Conservation (phyloP, 1,139 yeast genomes). For the Kurtzmaniella quercitrusa region DNA sequence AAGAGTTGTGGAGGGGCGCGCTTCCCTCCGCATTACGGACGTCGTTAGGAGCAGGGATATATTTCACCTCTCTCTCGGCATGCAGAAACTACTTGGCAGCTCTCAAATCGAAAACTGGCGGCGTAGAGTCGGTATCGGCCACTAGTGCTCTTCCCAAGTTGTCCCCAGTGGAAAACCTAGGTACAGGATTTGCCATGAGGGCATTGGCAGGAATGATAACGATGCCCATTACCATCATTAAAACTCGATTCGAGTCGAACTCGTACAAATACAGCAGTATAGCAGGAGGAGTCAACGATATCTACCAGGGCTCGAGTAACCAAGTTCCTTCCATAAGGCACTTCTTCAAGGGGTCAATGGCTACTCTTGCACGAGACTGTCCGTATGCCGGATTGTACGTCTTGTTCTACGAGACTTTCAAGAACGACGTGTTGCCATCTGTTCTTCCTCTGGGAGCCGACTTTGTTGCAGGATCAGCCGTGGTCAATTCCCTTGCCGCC, state of each 20-base stretch:
- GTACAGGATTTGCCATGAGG: conserved; percentile 76
- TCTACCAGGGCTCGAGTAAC: conserved; percentile 31
- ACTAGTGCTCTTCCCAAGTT: conserved; percentile 61
- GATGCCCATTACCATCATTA: conserved; percentile 97
- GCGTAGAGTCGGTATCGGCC: conserved; percentile 8
- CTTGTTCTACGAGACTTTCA: conserved; percentile 73
- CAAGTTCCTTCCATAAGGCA: conserved; percentile 43
- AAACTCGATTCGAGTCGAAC: conserved; percentile 83
- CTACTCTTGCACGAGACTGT: conserved; percentile 86
- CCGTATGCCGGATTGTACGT: conserved; percentile 96
- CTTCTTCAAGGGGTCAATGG: conserved; percentile 82
- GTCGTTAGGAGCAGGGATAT: conserved; percentile 85
- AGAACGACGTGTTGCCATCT: conserved; percentile 31
- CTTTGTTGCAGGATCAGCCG: conserved; percentile 33
- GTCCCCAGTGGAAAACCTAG: conserved; percentile 62
- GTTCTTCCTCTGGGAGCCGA: conserved; percentile 10
- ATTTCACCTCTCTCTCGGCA: conserved; percentile 66
- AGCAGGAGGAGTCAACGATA: conserved; percentile 55
- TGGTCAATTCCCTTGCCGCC: conserved; percentile 69
- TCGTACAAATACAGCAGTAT: conserved; percentile 67
- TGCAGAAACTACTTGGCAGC: conserved; percentile 52
- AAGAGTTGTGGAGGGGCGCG: conserved; percentile 88
- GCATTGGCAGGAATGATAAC: conserved; percentile 81
- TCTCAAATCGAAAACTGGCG: conserved; percentile 13
- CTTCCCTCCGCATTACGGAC: conserved; percentile 86